Base-by-base conservation (phyloP, 495 filamentous ascomycete species). In the Thozetella sp. region DNA sequence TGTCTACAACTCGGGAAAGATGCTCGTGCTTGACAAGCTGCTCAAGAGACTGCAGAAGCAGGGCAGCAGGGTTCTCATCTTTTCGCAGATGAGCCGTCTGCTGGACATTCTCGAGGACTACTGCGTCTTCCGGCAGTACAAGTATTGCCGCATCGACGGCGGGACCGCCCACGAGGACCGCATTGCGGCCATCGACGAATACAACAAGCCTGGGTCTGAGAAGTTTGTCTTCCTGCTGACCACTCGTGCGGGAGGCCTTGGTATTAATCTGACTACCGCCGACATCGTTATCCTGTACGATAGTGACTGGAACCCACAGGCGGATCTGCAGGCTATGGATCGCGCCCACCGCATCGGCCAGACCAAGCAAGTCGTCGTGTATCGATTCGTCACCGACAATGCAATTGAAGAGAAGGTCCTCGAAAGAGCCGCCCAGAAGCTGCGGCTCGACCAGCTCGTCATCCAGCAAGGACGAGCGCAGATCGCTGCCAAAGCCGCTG, bases 231-330 rank as follows among this genome's bases (percentile, higher is more conserved):
- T 99, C 78, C 81, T 99, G 56, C 83, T 99, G n/a, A 99, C 95
- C 0, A 99, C 95, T 13, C 86, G 95, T 70, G 95, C 95, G 48
- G 95, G 95, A 78, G 95, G 95, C 66, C 80, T 99, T n/a, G 95
- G 95, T 64, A 99, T 99, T 78, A 99, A 99, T 71, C 76, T 99
- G 70, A 99, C 95, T 3, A 89, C 84, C 57, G 95, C 95, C 26
- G 95, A 99, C 66, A 95, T 99, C 63, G 95, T 99, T 37, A 87
- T 99, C 20, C 86, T 99, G n/a, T 99, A 93, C 68, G 95, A 99
- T 71, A 97, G 93, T 71, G 95, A 99, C 69, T 99, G 95, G 95
- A 99, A 99, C 64, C 95, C 95, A 4, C 95, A 99, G 73, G 95
- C 95, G 17, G 95, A 99, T 86, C 73, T 99, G 50, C 95, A 99